Conservation (phyloP, 129 eudicot species). For the Apium graveolens region DNA sequence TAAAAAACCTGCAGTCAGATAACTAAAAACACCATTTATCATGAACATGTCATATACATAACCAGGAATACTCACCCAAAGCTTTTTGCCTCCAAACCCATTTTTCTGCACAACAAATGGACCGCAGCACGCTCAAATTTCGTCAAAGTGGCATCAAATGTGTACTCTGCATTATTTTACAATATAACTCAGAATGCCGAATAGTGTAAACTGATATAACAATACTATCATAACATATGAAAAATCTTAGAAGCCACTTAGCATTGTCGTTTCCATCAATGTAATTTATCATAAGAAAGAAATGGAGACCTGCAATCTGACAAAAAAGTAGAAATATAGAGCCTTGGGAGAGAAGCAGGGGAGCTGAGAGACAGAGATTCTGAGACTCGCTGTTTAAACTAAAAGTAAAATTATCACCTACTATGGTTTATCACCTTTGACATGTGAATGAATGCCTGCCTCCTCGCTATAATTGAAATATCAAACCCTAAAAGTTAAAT, state of each 20-base stretch:
- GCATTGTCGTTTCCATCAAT: background rate
- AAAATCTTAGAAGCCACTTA: background rate
- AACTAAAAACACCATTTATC: background rate
- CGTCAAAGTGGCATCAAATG: conserved; percentile 48
- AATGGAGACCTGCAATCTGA: background rate
- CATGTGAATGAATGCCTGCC: background rate
- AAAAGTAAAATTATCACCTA: background rate
- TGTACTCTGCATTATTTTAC: conserved; percentile 45
- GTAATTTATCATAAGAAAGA: background rate
- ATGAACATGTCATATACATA: conserved; percentile 7
- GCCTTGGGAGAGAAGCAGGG: background rate
- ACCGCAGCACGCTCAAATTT: conserved; percentile 60
- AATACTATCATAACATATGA: background rate
- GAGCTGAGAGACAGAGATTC: background rate
- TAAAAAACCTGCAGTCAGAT: background rate
- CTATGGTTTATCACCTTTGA: background rate
- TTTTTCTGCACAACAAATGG: conserved; percentile 49
- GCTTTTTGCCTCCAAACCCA: conserved; percentile 70
- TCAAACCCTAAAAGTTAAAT: background rate
- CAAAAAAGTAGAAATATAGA: background rate
- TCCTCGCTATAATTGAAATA: background rate
- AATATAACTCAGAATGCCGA: background rate
- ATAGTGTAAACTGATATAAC: background rate
- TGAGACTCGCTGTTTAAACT: background rate
- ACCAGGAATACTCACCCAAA: conserved; percentile 56